Base-by-base conservation (phyloP, 176 grass and related monocot genomes). In the Miscanthus lutarioriparius region DNA sequence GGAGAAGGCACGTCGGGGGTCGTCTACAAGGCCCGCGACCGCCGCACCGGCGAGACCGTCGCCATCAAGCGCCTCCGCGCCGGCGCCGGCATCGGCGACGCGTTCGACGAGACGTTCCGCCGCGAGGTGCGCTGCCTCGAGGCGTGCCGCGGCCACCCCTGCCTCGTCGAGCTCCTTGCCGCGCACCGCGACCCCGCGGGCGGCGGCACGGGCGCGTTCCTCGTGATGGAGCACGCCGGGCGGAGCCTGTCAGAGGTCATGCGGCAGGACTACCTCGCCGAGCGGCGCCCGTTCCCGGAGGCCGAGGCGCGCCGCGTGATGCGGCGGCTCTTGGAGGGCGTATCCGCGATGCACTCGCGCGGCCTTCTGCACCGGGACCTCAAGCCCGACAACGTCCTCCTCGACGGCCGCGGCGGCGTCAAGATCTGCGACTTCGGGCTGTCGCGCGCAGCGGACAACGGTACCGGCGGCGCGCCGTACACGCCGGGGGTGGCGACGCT, bases 391-490 rank as follows among this genome's bases (percentile, higher is more conserved):
- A 85, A 85, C 83, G 20, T 87, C 23, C 67, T 87, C 66, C 38
- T 70, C 4, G 56, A 59, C 58, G 2, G 0, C 38, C 5, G 5
- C 33, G 68, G 59, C 5, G 53, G 27, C 23, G 20, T 88, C 78
- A 88, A 88, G 71, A 77, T 88, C 39, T 88, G 79, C 70, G 86
- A 88, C 58, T 76, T 88, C 26, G 86, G 86, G 2, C 39, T 83
- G 5, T 76, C 83, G 6, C 80, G 80, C 67, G 0, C 36, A 14
- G 26, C 59, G n/a, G 17, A 3, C 27, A 14, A 0, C 12, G 1
- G 0, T 35, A 1, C 3, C 12, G 2, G 13, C 23, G 4, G 0
- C 8, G 15, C 69, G 51, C 80, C 51, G 26, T 33, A 11, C 19
- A 63, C 81, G 70, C 1, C 70, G 7, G 26, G 37, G 17, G 27